Evolutionary conservation across 2,329 filamentous ascomycete genomes (phyloP).

Genomic region (Lasiodiplodia hormozganensis): DNA sequence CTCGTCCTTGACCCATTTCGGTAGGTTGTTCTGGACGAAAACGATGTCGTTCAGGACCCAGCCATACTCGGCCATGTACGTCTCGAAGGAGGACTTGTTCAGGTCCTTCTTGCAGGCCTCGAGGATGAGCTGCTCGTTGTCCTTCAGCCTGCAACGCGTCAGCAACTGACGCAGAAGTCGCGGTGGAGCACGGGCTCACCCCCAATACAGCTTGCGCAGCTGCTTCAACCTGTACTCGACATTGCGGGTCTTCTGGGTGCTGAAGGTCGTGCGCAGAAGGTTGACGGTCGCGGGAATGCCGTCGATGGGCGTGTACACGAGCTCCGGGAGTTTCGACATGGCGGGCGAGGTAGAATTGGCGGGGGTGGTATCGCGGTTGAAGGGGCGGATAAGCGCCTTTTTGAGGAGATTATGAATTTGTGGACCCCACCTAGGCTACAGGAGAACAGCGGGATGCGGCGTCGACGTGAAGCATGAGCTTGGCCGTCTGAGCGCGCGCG

Average conservation of each 20-base stretch:
- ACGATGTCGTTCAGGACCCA: constrained; percentile 84
- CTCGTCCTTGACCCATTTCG: constrained; percentile 85
- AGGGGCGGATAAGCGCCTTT: background rate
- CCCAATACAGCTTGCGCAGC: constrained; percentile 96
- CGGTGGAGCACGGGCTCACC: constrained; percentile 47
- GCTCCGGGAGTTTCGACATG: constrained; percentile 38
- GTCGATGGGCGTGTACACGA: constrained; percentile 46
- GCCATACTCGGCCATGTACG: constrained; percentile 74
- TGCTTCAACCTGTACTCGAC: constrained; percentile 83
- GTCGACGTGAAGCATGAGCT: constrained; percentile 7
- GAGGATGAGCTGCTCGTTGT: constrained; percentile 74
- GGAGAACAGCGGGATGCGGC: background rate
- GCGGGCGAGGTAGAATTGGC: constrained; percentile 31
- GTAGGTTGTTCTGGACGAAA: constrained; percentile 77
- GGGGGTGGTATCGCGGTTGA: background rate
- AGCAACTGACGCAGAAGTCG: constrained; percentile 29
- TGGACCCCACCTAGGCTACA: constrained; percentile 1
- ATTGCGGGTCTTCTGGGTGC: constrained; percentile 80
- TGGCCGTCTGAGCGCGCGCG: constrained; percentile 1
- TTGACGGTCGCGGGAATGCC: constrained; percentile 47
- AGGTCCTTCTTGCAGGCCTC: constrained; percentile 81
- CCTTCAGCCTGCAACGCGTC: constrained; percentile 63
- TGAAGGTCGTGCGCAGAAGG: constrained; percentile 72
- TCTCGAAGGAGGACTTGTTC: constrained; percentile 78
- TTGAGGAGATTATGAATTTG: background rate